phyloP scores from a whole-genome alignment of 2,329 filamentous ascomycete species.

The Fusarium tricinctum region DNA sequence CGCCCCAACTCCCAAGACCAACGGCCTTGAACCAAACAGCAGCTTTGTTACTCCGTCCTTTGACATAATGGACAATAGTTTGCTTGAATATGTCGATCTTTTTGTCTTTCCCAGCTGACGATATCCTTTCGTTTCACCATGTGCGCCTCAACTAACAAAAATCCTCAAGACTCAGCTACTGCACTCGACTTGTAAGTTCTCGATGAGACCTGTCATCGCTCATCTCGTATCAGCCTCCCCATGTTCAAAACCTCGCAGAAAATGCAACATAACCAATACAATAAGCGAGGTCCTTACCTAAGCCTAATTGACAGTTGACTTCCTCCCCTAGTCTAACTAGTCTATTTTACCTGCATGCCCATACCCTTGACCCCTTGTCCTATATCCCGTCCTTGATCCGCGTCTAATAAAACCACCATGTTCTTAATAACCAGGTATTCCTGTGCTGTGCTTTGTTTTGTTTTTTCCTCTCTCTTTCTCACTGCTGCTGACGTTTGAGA shows the following conservation, averaged over 20 bases:
- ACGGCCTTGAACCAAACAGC: conserved; percentile 18
- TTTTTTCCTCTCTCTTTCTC: not conserved
- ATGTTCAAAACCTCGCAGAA: not conserved
- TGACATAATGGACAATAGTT: conserved; percentile 8
- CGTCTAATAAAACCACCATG: conserved; percentile 41
- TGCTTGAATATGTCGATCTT: conserved; percentile 7
- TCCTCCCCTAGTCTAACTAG: too few species aligned
- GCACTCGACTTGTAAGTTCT: conserved; percentile 26
- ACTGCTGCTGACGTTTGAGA: conserved; percentile 1
- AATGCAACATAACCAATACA: not conserved
- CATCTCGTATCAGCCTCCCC: conserved; percentile 28
- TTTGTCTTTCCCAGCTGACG: conserved; percentile 2
- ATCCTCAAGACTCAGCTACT: conserved; percentile 7
- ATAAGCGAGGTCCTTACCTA: conserved; percentile 7
- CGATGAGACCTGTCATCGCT: conserved; percentile 26
- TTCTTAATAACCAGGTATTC: conserved; percentile 15
- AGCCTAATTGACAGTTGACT: not conserved
- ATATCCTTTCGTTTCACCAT: conserved; percentile 33
- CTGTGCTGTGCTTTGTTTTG: not conserved
- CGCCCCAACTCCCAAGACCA: conserved; percentile 12
- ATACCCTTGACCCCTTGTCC: conserved; percentile 25
- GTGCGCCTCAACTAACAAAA: not conserved
- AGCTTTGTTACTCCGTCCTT: conserved; percentile 16
- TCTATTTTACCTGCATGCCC: not conserved
- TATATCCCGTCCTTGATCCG: conserved; percentile 40